These are phyloP conservation scores for Davidsoniella virescens DNA, from an alignment of 2,329 filamentous ascomycete genomes.

Conservation along the genomic window DNA sequence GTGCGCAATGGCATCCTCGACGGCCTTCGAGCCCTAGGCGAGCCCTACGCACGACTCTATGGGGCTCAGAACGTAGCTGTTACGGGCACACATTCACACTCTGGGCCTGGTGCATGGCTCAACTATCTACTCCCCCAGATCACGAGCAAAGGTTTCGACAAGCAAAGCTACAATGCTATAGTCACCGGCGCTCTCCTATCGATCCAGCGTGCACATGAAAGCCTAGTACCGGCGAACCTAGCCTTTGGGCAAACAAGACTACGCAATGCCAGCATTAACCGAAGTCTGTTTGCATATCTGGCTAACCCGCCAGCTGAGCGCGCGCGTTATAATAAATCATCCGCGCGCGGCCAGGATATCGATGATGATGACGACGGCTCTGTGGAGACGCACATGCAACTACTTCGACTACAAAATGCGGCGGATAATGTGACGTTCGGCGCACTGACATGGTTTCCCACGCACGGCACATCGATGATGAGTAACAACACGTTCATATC, in stretches of 20 bases:
- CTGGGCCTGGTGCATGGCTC: constrained; percentile 80
- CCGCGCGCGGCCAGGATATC: background rate
- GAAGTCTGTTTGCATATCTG: constrained; percentile 70
- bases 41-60: constrained; percentile 55
- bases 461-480: constrained; percentile 78
- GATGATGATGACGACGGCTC: constrained; percentile 22
- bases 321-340: constrained; percentile 35
- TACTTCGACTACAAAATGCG: constrained; percentile 56
- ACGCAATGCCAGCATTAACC: constrained; percentile 60
- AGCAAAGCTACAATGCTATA: constrained; percentile 76
- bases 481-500: constrained; percentile 80
- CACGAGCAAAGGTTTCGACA: constrained; percentile 70
- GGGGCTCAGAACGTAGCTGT: constrained; percentile 69
- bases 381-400: constrained; percentile 60
- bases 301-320: constrained; percentile 65
- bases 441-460: constrained; percentile 78
- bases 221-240: constrained; percentile 40
- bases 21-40: constrained; percentile 50
- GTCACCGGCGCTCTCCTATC: constrained; percentile 73
- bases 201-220: constrained; percentile 59
- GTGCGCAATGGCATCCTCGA: constrained; percentile 75
- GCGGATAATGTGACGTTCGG: constrained; percentile 60
- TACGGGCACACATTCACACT: constrained; percentile 85
- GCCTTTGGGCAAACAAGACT: constrained; percentile 46
- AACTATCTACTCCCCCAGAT: constrained; percentile 91